Evolutionary conservation across 2,329 filamentous ascomycete species (phyloP), one percentile per base, ranked within the genome.

Genomic region (Colletotrichum sp.): DNA sequence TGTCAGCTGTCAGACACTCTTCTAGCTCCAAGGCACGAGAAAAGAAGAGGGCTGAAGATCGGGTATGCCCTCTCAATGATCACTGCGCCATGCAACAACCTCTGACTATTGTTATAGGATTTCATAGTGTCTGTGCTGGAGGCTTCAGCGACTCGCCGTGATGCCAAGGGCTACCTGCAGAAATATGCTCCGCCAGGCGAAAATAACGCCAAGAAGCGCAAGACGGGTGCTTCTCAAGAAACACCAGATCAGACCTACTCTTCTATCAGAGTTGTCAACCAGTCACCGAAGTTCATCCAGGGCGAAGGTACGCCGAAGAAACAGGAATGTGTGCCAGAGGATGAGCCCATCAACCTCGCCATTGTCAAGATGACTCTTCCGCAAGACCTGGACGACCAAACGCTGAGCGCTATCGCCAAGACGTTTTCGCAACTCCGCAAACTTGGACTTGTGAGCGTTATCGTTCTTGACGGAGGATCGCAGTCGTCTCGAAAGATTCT

Each of bases 151-250:
- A 98, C 96, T 0, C 98, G 96, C 85, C 93, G 97, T 80, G 97
- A 99, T 86, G 96, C 96, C 64, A 96, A 95, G 84, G 93, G 95
- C 49, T 99, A 98, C 82, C 90, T 99, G 18, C 94, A 97, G 80
- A 96, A 95, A 77, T 98, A 98, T 83, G 93, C 80, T 78, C 81
- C 76, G 26, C 66, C 55, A 18, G 75, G 72, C 32, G 72, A 76
- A 32, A 66, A 26, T n/a, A 39, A 18, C 6, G 44, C 36, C 60
- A 62, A 67, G 30, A 76, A 70, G 28, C 49, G 52, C 52, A 66
- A 69, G 34, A 30, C 36, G 10, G n/a, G 49, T 24, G 34, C 68
- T 34, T 21, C 49, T 18, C 52, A 52, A 44, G 65, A 28, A 15
- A 32, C 44, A 24, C 49, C 75, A 57, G 71, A 67, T 21, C 75